These are phyloP conservation scores for Chaetomium sp. DNA, from an alignment of 2,329 filamentous ascomycete species.

Conservation along the genomic window DNA sequence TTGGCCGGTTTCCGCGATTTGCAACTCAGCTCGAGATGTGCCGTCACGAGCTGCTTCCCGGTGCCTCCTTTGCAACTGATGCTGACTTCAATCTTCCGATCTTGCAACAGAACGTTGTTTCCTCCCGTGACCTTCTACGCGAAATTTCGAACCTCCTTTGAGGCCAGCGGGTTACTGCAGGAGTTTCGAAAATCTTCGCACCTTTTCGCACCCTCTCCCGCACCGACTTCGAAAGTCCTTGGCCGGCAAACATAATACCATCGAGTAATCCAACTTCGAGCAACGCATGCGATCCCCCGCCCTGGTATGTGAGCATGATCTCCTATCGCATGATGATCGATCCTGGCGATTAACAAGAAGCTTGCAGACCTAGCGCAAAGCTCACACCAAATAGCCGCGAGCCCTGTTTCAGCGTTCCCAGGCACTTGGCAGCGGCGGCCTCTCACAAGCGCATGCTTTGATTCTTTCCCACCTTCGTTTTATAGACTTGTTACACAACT, in stretches of 20 bases:
- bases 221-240: constrained; percentile 25
- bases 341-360: constrained; percentile 33
- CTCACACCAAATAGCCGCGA: constrained; percentile 28
- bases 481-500: background rate
- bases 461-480: constrained; percentile 14
- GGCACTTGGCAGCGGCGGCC: constrained; percentile 23
- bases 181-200: constrained; percentile 25
- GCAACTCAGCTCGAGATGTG: background rate
- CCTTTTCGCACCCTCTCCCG: constrained; percentile 19
- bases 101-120: constrained; percentile 18
- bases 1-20: background rate
- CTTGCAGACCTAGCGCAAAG: constrained; percentile 25
- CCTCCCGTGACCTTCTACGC: constrained; percentile 21
- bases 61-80: background rate
- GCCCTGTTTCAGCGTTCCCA: constrained; percentile 33
- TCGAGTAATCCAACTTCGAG: constrained; percentile 1
- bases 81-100: constrained; percentile 1
- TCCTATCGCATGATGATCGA: constrained; percentile 30
- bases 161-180: constrained; percentile 30
- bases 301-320: constrained; percentile 19
- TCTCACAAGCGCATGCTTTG: constrained; percentile 12
- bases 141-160: constrained; percentile 29
- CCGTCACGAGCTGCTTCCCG: background rate
- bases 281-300: constrained; percentile 14
- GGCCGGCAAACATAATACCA: constrained; percentile 17